phyloP scores from a whole-genome alignment of 2,329 filamentous ascomycete genomes.

The Gaeumannomyces sp. region DNA sequence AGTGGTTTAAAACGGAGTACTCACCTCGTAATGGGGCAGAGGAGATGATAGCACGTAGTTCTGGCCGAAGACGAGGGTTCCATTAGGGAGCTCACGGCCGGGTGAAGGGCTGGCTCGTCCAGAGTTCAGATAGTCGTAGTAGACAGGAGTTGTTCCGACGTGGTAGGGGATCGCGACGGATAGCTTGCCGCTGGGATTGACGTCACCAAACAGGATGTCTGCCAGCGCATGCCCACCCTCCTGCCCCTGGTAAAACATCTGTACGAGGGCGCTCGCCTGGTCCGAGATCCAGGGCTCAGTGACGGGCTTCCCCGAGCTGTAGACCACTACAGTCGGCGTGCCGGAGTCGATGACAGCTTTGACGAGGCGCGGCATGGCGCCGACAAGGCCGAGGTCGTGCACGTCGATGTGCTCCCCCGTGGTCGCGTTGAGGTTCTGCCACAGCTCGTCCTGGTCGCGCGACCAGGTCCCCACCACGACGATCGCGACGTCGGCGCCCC shows the following conservation, averaged over 20 bases:
- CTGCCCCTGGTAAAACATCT: slow-evolving; percentile 70
- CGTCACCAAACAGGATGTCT: slow-evolving; percentile 57
- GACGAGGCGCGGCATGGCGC: slow-evolving; percentile 62
- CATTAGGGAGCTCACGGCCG: slow-evolving; percentile 48
- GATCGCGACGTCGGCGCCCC: slow-evolving; percentile 63
- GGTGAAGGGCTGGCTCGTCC: slow-evolving; percentile 48
- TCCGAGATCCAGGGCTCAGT: slow-evolving; percentile 67
- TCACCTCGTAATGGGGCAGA: slow-evolving; percentile 47
- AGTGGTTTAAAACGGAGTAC: not conserved
- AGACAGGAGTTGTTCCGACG: slow-evolving; percentile 60
- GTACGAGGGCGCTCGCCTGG: slow-evolving; percentile 57
- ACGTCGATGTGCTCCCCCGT: slow-evolving; percentile 70
- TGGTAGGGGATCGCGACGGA: slow-evolving; percentile 61
- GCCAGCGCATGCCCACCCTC: slow-evolving; percentile 62
- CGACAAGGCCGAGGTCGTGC: slow-evolving; percentile 57
- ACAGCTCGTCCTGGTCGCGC: slow-evolving; percentile 65
- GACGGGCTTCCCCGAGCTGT: slow-evolving; percentile 64
- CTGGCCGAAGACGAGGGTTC: slow-evolving; percentile 56
- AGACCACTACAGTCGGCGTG: slow-evolving; percentile 62
- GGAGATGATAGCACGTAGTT: slow-evolving; percentile 59
- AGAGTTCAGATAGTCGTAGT: slow-evolving; percentile 68
- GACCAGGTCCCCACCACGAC: slow-evolving; percentile 73
- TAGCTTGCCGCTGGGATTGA: slow-evolving; percentile 61
- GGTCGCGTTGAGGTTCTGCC: slow-evolving; percentile 64
- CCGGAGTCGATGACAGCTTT: slow-evolving; percentile 61